Conservation (phyloP, 805 yeast genomes). For the Teunomyces atbi region DNA sequence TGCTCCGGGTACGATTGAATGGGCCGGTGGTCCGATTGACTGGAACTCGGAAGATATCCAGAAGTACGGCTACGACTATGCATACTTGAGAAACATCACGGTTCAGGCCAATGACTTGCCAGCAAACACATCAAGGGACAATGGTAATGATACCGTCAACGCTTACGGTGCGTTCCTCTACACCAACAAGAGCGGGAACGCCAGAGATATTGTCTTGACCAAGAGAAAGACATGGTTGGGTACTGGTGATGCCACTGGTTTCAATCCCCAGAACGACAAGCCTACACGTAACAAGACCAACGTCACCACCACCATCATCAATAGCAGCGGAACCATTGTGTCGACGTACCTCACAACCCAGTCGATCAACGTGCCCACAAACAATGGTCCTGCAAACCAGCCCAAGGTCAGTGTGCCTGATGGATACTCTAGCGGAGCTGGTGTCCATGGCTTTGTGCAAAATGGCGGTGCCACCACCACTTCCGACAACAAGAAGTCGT, state of each 20-base stretch:
- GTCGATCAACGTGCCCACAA: conserved; percentile 1
- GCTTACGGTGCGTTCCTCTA: conserved; percentile 47
- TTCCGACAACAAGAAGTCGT: not conserved
- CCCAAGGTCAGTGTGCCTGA: not conserved
- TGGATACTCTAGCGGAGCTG: not conserved
- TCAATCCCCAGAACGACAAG: conserved; percentile 47
- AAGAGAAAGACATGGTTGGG: conserved; percentile 62
- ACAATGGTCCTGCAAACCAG: conserved; percentile 6
- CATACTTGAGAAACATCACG: conserved; percentile 56
- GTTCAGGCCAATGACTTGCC: conserved; percentile 78
- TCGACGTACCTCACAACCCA: conserved; percentile 5
- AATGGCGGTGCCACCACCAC: conserved; percentile 2
- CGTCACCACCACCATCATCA: conserved; percentile 5
- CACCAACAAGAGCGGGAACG: conserved; percentile 43
- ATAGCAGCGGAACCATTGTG: conserved; percentile 1
- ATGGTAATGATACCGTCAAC: conserved; percentile 49
- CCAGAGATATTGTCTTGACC: conserved; percentile 51
- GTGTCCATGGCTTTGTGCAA: not conserved
- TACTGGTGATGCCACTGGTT: conserved; percentile 62
- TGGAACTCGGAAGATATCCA: conserved; percentile 77
- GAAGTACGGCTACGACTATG: conserved; percentile 79
- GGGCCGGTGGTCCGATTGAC: conserved; percentile 87
- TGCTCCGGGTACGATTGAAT: conserved; percentile 64
- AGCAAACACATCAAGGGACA: conserved; percentile 16
- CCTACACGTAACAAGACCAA: conserved; percentile 2